Conservation (phyloP, 352 stramenopile genomes). For the Globisporangium emineosum region DNA sequence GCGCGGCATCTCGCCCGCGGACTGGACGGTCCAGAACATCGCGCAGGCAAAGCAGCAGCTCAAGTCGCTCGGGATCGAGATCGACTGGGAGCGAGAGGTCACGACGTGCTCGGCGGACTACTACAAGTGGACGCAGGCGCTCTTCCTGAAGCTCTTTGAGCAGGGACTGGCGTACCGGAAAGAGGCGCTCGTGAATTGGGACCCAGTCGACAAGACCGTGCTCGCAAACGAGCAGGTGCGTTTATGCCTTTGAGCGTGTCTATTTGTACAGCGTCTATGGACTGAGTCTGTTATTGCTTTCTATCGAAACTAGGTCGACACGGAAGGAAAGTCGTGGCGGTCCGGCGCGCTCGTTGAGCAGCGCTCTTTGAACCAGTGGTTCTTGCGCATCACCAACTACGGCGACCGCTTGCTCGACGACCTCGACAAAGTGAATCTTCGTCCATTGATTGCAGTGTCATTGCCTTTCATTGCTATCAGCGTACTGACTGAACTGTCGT, state of each 20-base stretch:
- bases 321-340: constrained; percentile 94
- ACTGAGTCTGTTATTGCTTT: not conserved
- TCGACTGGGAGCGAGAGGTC: constrained; percentile 98
- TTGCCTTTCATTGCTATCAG: constrained; percentile 14
- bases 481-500: not conserved
- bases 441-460: not conserved
- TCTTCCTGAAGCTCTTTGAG: constrained; percentile 98
- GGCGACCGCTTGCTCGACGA: constrained; percentile 95
- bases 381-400: constrained; percentile 99
- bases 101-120: constrained; percentile 96
- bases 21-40: constrained; percentile 97
- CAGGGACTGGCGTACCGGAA: constrained; percentile 95
- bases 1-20: constrained; percentile 93
- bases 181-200: constrained; percentile 99
- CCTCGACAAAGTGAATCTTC: constrained; percentile 81
- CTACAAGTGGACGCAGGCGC: constrained; percentile 99
- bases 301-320: constrained; percentile 46
- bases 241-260: not conserved
- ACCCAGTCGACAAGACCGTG: constrained; percentile 98
- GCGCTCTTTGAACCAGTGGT: constrained; percentile 95
- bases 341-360: constrained; percentile 95
- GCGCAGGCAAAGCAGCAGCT: constrained; percentile 96
- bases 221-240: constrained; percentile 98
- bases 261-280: constrained; percentile 3
- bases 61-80: constrained; percentile 94